These are phyloP conservation scores for Trichoderma atrobrunneum DNA, from an alignment of 2,329 filamentous ascomycete species.

Conservation along the genomic window DNA sequence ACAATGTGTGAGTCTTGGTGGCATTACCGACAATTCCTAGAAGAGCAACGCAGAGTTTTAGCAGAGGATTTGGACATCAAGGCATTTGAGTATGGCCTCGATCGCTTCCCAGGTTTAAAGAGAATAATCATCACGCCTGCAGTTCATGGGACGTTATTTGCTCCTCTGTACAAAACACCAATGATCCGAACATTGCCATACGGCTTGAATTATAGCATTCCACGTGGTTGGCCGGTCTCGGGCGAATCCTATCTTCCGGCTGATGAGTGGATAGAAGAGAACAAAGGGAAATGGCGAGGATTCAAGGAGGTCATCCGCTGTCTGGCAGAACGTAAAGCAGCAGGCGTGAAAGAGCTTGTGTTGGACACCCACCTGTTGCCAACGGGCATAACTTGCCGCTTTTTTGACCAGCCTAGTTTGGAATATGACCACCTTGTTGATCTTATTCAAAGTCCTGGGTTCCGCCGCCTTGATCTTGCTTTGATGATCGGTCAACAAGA, in stretches of 20 bases:
- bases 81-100: constrained; percentile 34
- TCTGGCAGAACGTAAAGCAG: neutral
- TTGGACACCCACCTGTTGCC: neutral
- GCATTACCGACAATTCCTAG: neutral
- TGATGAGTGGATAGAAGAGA: neutral
- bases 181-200: constrained; percentile 37
- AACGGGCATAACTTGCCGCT: neutral
- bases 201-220: constrained; percentile 40
- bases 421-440: neutral
- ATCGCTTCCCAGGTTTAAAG: constrained; percentile 35
- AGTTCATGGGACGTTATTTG: constrained; percentile 36
- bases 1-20: neutral
- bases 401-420: neutral
- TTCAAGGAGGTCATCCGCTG: neutral
- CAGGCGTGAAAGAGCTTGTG: neutral
- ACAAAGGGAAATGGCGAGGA: neutral
- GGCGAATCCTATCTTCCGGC: neutral
- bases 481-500: neutral
- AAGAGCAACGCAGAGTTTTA: constrained; percentile 24
- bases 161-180: constrained; percentile 41
- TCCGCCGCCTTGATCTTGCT: neutral
- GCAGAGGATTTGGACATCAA: constrained; percentile 28
- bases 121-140: constrained; percentile 40
- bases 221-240: constrained; percentile 27
- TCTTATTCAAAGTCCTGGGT: neutral